Percentiles rank a stretch among this genome's conserved stretches.
These are phyloP conservation scores for Leccinum subgranulosum DNA, from an alignment of 768 basidiomycete species.

Conservation along the genomic window DNA sequence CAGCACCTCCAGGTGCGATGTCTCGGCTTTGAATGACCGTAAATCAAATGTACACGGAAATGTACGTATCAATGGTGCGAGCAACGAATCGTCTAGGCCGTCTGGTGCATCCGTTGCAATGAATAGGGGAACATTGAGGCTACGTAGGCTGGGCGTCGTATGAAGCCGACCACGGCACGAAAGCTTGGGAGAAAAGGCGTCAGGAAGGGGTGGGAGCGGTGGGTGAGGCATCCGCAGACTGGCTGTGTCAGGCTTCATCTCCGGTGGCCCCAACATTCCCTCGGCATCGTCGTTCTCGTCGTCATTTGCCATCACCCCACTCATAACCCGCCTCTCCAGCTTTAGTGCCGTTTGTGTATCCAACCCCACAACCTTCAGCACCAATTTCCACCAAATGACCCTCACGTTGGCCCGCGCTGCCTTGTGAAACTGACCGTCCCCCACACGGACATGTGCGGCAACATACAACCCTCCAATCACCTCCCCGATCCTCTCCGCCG, in stretches of 20 bases:
- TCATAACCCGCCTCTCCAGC: conserved; percentile 19
- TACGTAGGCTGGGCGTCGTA: conserved; percentile 26
- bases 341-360: conserved; percentile 33
- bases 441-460: conserved; percentile 65
- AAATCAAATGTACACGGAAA: conserved; percentile 68
- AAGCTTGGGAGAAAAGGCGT: conserved; percentile 6
- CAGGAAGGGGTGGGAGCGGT: conserved; percentile 24
- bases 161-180: conserved; percentile 43
- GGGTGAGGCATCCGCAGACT: conserved; percentile 28
- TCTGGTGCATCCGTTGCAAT: conserved; percentile 58
- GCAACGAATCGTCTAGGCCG: conserved; percentile 39
- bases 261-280: conserved; percentile 10
- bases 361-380: conserved; percentile 46
- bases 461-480: conserved; percentile 49
- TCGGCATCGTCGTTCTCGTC: neutral
- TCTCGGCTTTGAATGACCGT: conserved; percentile 42
- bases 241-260: conserved; percentile 16
- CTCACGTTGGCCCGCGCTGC: conserved; percentile 42
- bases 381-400: conserved; percentile 54
- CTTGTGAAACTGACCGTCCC: conserved; percentile 59
- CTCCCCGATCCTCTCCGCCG: conserved; percentile 43
- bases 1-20: conserved; percentile 33
- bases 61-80: conserved; percentile 44
- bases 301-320: neutral
- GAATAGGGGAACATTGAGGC: conserved; percentile 59